Evolutionary conservation across 768 basidiomycete species (phyloP).

Genomic region (Ramaria sp.): DNA sequence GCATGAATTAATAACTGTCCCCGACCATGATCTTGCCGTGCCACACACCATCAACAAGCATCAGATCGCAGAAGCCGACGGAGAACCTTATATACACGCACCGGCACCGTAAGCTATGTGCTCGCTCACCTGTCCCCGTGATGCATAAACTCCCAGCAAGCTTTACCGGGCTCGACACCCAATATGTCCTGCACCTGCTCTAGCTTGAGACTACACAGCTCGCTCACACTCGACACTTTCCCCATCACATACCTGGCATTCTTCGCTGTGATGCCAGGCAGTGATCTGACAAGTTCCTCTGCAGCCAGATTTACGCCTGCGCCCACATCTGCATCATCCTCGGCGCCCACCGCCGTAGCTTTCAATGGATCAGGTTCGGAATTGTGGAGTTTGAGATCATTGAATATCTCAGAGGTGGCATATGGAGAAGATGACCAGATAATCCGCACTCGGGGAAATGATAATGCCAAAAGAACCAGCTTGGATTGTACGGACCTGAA

Average conservation of each 20-base stretch:
- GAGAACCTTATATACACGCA: no score
- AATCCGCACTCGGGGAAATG: constrained; percentile 86
- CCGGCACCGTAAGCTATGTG: no score
- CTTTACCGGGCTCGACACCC: constrained; percentile 71
- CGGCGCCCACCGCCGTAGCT: constrained; percentile 74
- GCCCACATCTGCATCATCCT: constrained; percentile 57
- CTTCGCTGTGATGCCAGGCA: constrained; percentile 81
- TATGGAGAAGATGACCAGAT: constrained; percentile 98
- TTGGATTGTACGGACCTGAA: constrained; percentile 75
- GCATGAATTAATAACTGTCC: no score
- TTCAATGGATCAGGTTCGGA: constrained; percentile 70
- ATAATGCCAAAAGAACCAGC: constrained; percentile 76
- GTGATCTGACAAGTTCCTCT: constrained; percentile 69
- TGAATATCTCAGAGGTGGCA: constrained; percentile 84
- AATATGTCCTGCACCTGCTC: constrained; percentile 60
- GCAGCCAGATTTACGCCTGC: constrained; percentile 63
- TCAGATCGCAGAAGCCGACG: no score
- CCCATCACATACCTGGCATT: constrained; percentile 80
- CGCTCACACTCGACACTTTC: constrained; percentile 65
- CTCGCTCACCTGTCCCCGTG: constrained; percentile 35
- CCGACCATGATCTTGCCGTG: no score
- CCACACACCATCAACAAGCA: no score
- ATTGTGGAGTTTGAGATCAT: constrained; percentile 74
- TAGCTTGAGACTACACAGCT: constrained; percentile 56
- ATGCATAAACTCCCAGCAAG: constrained; percentile 77